Evolutionary conservation across 805 yeast genomes (phyloP), one percentile per base, ranked within the genome.

Genomic region (Nakazawaea peltata): DNA sequence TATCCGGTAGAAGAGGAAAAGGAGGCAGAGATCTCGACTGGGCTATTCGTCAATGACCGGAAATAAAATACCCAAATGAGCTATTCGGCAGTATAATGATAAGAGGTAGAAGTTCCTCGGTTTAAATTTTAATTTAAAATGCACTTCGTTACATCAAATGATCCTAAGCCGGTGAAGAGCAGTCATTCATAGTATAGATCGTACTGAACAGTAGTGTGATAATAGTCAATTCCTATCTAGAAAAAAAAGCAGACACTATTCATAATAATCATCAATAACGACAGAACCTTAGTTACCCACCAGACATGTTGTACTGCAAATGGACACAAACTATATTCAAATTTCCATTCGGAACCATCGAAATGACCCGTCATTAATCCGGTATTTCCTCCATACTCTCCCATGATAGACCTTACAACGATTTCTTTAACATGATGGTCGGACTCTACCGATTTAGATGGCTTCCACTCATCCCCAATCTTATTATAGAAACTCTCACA

Each of bases 371-470:
- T 79, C 44, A 92, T 58, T 10, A 92, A 58, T 0, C 97, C 98
- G 2, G 87, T 72, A 47, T 81, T 83, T 2, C 98, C 98, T 40
- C 79, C 82, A 48, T 66, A 92, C 50, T 92, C 96, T 13, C 98
- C 98, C 97, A 92, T 92, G 77, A 90, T 82, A 13, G 96, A 76
- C 39, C 88, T 65, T 16, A 92, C 96, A 0, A 94, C 90, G 38
- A 83, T 63, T 56, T 90, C 97, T 38, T 76, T 66, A 11, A 86
- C 59, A 13, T 67, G 61, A n/a, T 52, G 48, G 14, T 49, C 55
- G 10, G 60, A 44, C 5, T 49, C 46, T 7, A 51, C 44, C 3
- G 52, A 48, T 43, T 72, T 75, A 0, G 72, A 54, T 0, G 87
- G 82, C 5, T 55, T 65, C 94, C 94, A 82, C 13, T 61, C 57